Conservation (phyloP, 2,329 filamentous ascomycete species). For the Aspergillus hiratsukae region DNA sequence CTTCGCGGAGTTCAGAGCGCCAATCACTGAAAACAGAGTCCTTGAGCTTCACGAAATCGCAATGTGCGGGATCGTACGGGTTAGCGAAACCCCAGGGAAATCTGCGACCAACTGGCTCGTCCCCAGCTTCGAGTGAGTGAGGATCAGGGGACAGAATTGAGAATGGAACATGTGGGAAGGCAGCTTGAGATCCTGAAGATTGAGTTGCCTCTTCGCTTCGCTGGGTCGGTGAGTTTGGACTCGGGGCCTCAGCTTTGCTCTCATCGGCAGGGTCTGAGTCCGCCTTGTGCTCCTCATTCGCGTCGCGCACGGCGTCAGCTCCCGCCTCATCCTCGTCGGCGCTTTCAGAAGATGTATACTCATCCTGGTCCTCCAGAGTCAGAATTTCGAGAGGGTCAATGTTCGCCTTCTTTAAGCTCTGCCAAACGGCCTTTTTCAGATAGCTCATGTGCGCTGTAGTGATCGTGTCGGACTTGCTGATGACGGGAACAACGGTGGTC, state of each 20-base stretch:
- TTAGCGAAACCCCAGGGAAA: slow-evolving; percentile 98
- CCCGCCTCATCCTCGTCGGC: slow-evolving; percentile 44
- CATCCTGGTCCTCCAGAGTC: slow-evolving; percentile 71
- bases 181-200: slow-evolving; percentile 29
- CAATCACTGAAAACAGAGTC: slow-evolving; percentile 92
- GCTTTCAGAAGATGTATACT: slow-evolving; percentile 48
- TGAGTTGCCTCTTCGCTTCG: slow-evolving; percentile 48
- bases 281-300: slow-evolving; percentile 23
- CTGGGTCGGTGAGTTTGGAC: slow-evolving; percentile 27
- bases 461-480: slow-evolving; percentile 94
- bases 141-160: slow-evolving; percentile 92
- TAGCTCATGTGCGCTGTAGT: slow-evolving; percentile 92
- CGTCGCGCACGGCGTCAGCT: slow-evolving; percentile 20
- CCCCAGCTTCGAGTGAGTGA: slow-evolving; percentile 58
- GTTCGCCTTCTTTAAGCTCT: slow-evolving; percentile 77
- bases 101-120: slow-evolving; percentile 64
- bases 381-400: slow-evolving; percentile 85
- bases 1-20: slow-evolving; percentile 84
- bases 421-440: slow-evolving; percentile 86
- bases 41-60: slow-evolving; percentile 86
- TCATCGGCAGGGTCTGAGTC: slow-evolving; percentile 14
- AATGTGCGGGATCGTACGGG: slow-evolving; percentile 85
- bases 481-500: slow-evolving; percentile 91
- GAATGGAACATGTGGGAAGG: slow-evolving; percentile 71
- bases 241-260: slow-evolving; percentile 14